Percentiles rank a stretch among this genome's conserved stretches.
These are phyloP conservation scores for Linderniella brevidens DNA, from an alignment of 257 asterid genomes.

Conservation along the genomic window DNA sequence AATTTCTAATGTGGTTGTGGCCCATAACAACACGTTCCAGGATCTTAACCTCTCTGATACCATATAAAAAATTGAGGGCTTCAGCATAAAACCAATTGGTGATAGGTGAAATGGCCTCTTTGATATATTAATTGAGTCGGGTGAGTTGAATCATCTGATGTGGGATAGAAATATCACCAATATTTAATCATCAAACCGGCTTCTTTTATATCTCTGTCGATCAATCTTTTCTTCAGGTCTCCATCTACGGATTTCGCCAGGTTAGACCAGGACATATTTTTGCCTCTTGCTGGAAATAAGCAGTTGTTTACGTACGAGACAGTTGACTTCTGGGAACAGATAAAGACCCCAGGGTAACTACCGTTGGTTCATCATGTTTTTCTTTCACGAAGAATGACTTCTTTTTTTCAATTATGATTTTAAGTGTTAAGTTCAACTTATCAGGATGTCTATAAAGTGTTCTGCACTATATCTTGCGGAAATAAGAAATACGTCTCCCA, in stretches of 20 bases:
- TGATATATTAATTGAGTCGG: too few species aligned
- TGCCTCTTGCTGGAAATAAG: conserved; percentile 88
- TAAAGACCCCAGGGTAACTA: conserved; percentile 68
- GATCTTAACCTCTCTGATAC: too few species aligned
- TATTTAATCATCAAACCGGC: too few species aligned
- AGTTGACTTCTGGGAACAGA: conserved; percentile 81
- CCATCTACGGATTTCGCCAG: conserved; percentile 58
- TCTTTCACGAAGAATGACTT: not conserved
- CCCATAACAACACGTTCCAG: too few species aligned
- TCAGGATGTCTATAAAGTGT: conserved; percentile 59
- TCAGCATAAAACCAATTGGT: too few species aligned
- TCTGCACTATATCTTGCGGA: conserved; percentile 39
- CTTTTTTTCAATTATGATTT: conserved; percentile 4
- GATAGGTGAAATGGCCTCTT: too few species aligned
- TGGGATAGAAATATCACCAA: too few species aligned
- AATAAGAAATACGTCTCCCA: conserved; percentile 25
- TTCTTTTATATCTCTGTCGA: too few species aligned
- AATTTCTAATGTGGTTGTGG: too few species aligned
- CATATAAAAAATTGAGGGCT: too few species aligned
- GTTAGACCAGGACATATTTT: conserved; percentile 78
- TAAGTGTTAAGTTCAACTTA: conserved; percentile 11
- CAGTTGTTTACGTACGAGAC: conserved; percentile 56
- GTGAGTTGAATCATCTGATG: too few species aligned
- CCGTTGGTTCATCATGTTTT: not conserved
- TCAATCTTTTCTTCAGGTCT: conserved; percentile 28